phyloP scores from a whole-genome alignment of 345 rosid species.

The Jatropha curcas region DNA sequence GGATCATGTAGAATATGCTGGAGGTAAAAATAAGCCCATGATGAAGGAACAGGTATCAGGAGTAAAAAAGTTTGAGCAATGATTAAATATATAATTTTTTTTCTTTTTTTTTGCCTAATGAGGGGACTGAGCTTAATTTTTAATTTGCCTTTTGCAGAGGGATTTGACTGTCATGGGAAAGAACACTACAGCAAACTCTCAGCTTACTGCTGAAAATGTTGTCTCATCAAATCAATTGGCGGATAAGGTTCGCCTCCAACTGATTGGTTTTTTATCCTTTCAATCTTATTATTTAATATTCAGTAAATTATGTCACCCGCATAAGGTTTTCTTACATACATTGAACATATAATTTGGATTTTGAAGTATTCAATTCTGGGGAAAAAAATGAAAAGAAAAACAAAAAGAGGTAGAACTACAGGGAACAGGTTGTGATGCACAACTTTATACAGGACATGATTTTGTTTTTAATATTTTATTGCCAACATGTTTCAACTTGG shows the following conservation, averaged over 20 bases:
- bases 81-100: too few relatives aligned
- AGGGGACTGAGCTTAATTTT: neutral
- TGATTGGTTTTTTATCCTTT: neutral
- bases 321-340: neutral
- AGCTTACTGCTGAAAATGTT: slow-evolving; percentile 27
- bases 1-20: slow-evolving; percentile 39
- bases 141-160: slow-evolving; percentile 30
- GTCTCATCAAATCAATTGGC: slow-evolving; percentile 22
- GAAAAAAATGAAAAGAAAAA: neutral
- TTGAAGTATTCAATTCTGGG: neutral
- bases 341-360: neutral
- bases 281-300: slow-evolving; percentile 3
- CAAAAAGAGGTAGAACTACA: neutral
- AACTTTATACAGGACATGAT: neutral
- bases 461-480: too few relatives aligned
- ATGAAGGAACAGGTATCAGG: slow-evolving; percentile 57
- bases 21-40: slow-evolving; percentile 29
- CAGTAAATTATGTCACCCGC: neutral
- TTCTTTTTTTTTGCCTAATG: slow-evolving; percentile 19
- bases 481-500: neutral
- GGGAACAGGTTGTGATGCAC: neutral
- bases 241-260: slow-evolving; percentile 36
- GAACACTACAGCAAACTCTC: slow-evolving; percentile 26
- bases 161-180: slow-evolving; percentile 29
- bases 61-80: neutral